Base-by-base conservation (phyloP, 1,284 basidiomycete genomes). In the Schizopora paradoxa region DNA sequence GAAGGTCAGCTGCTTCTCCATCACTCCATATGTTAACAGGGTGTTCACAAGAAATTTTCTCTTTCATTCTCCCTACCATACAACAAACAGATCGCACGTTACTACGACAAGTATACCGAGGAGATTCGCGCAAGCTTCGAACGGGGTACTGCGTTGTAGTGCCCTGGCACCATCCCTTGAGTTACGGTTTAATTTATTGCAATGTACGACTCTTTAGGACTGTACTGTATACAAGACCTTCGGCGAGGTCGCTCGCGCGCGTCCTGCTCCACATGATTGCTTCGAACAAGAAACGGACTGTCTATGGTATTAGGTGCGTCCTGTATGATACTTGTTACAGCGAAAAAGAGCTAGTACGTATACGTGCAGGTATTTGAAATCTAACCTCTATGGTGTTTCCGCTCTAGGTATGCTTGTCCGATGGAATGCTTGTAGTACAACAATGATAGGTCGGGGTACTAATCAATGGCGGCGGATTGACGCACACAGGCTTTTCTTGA, bases 71-170 rank as follows among this genome's bases (percentile, higher is more conserved):
- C 14, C 11, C 25, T n/a, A 14, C 33, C 22, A 19, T 0, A 6
- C 28, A 2, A 13, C 28, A 2, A 35, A 29, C 57, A 91, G 88
- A 92, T 98, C 69, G 86, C 89, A 16, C 79, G 95, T 51, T 99
- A 93, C 70, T 99, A 93, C 73, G 91, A 98, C 77, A 93, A 95
- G 61, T 95, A 97, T 61, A 99, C 95, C 1, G 70, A 88, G 45
- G 95, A 98, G 61, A 95, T 95, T 53, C 81, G 91, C 43, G 91
- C 89, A 22, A 95, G 90, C 62, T 95, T 96, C 74, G 93, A 97
- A 63, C 84, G 93, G 54, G 93, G 93, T 46, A 95, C 92, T 11
- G 92, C 92, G 29, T 67, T 96, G 39, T 95, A 66, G 28, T n/a
- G n/a, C n/a, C n/a, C n/a, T n/a, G n/a, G n/a, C n/a, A n/a, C n/a